These are phyloP conservation scores for Coemansia furcata DNA, from an alignment of 192 early-diverging fungal genomes.

Conservation along the genomic window DNA sequence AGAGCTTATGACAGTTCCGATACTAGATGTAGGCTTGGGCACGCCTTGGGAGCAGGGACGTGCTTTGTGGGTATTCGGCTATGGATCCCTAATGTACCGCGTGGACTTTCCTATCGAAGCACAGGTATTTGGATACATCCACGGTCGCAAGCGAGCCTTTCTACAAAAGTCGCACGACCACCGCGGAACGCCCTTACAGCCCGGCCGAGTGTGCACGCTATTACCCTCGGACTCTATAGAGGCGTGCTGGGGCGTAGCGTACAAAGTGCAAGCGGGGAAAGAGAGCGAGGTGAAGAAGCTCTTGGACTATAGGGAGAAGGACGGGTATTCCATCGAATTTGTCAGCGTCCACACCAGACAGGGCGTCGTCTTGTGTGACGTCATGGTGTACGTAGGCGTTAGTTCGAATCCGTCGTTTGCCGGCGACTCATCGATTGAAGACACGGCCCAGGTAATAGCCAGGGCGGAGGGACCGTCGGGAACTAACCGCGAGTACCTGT, in stretches of 20 bases:
- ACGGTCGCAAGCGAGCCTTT: constrained; percentile 11
- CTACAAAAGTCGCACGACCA: constrained; percentile 76
- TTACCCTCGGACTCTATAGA: constrained; percentile 71
- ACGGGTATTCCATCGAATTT: constrained; percentile 73
- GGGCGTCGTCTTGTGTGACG: constrained; percentile 9
- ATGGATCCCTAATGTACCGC: constrained; percentile 70
- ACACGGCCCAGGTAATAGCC: constrained; percentile 67
- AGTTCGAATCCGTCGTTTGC: constrained; percentile 76
- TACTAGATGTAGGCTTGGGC: constrained; percentile 2
- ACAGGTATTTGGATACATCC: constrained; percentile 22
- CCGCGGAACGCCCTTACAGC: constrained; percentile 72
- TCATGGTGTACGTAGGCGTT: constrained; percentile 78
- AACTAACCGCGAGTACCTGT: constrained; percentile 67
- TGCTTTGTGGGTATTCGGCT: constrained; percentile 66
- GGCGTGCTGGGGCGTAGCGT: constrained; percentile 83
- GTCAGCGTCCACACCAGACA: constrained; percentile 60
- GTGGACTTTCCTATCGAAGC: constrained; percentile 65
- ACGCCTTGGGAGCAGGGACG: constrained; percentile 25
- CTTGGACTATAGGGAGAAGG: constrained; percentile 86
- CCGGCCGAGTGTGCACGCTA: constrained; percentile 86
- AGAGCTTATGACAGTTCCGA: constrained; percentile 6
- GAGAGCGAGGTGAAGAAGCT: constrained; percentile 67
- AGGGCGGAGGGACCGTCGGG: constrained; percentile 65
- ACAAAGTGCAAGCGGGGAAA: constrained; percentile 66
- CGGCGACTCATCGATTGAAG: constrained; percentile 60